These are phyloP conservation scores for Elymus sibiricus DNA, from an alignment of 176 grass and related monocot species.

Conservation along the genomic window DNA sequence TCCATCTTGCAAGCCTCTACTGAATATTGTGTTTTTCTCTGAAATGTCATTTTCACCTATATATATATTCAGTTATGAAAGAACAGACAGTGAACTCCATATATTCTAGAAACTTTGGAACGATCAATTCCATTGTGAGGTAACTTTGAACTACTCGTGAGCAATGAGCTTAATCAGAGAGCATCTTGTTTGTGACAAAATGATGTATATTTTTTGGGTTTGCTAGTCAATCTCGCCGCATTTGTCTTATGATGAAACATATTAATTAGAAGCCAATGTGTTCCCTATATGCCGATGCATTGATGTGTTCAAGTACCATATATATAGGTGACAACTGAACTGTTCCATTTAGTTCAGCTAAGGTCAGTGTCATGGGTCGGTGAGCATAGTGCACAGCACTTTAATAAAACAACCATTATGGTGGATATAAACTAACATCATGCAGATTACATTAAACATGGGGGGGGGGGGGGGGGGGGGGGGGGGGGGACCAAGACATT, in stretches of 20 bases:
- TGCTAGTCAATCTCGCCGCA: slow-evolving; percentile 4
- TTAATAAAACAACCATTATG: slow-evolving; percentile 28
- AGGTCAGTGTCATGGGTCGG: slow-evolving; percentile 7
- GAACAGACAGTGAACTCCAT: neutral
- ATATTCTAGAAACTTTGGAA: slow-evolving; percentile 23
- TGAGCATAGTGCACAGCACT: slow-evolving; percentile 15
- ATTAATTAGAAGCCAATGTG: slow-evolving; percentile 27
- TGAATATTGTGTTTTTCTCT: slow-evolving; percentile 10
- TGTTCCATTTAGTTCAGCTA: slow-evolving; percentile 26
- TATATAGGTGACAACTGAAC: slow-evolving; percentile 25
- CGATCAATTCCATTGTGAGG: neutral
- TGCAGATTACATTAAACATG: slow-evolving; percentile 23
- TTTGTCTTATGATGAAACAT: slow-evolving; percentile 17
- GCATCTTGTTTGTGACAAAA: slow-evolving; percentile 26
- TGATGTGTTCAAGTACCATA: slow-evolving; percentile 7
- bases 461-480: too few relatives aligned
- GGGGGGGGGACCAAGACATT: slow-evolving; percentile 46
- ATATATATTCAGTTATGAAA: slow-evolving; percentile 15
- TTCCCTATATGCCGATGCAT: slow-evolving; percentile 34
- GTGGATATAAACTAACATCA: slow-evolving; percentile 25
- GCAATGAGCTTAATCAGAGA: slow-evolving; percentile 14
- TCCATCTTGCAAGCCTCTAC: slow-evolving; percentile 6
- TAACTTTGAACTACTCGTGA: slow-evolving; percentile 12
- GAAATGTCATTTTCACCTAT: slow-evolving; percentile 4
- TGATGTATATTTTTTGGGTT: neutral